Conservation (phyloP, 192 early-diverging fungal species). For the Backusella psychrophila region DNA sequence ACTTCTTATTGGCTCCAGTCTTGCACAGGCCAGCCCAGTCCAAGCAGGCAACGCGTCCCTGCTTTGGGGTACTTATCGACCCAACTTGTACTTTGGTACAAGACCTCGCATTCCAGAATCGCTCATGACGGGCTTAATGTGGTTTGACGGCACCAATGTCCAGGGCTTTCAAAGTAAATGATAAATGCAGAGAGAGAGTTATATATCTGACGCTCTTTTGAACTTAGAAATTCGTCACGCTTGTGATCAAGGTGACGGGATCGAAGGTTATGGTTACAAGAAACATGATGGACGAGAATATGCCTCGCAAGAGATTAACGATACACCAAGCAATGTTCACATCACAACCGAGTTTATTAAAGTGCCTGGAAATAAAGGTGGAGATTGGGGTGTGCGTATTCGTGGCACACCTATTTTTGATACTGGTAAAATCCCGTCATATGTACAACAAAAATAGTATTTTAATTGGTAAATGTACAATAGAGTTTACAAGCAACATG, state of each 20-base stretch:
- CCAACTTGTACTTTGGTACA: conserved; percentile 93
- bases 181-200: too few relatives aligned
- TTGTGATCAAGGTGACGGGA: conserved; percentile 85
- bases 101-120: conserved; percentile 72
- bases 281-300: conserved; percentile 84
- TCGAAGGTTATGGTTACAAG: conserved; percentile 81
- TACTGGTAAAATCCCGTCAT: conserved; percentile 24
- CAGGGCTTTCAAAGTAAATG: conserved; percentile 49
- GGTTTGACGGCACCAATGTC: conserved; percentile 73
- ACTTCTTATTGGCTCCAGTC: neutral
- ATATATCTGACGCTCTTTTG: too few relatives aligned
- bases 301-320: conserved; percentile 73
- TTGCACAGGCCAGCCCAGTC: neutral
- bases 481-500: conserved; percentile 46
- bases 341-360: conserved; percentile 80
- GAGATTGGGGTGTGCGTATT: conserved; percentile 78
- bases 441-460: neutral
- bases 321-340: conserved; percentile 59
- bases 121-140: conserved; percentile 90
- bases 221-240: conserved; percentile 75
- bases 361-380: conserved; percentile 63
- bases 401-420: conserved; percentile 60
- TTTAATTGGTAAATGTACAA: neutral
- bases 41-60: conserved; percentile 43
- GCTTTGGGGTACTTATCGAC: conserved; percentile 88